Conservation (phyloP, 2,329 filamentous ascomycete genomes). For the Cucurbitaria berberidis region DNA sequence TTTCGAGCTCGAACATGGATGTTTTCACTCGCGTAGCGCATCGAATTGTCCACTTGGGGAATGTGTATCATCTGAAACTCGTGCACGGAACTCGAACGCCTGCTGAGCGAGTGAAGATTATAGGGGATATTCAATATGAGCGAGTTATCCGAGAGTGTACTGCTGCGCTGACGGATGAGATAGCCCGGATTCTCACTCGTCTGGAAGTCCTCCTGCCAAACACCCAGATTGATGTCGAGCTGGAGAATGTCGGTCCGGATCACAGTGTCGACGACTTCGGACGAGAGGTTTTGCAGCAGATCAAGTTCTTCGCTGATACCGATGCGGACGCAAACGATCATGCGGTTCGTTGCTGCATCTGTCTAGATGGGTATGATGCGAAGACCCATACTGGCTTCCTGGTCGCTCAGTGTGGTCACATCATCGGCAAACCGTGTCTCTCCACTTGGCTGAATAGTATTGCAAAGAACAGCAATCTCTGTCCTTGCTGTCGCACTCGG, state of each 20-base stretch:
- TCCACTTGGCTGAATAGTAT: slow-evolving; percentile 18
- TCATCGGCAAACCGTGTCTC: slow-evolving; percentile 16
- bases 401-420: slow-evolving; percentile 14
- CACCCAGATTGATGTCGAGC: slow-evolving; percentile 2
- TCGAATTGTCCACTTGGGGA: not conserved
- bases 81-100: not conserved
- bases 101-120: not conserved
- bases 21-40: not conserved
- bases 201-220: not conserved
- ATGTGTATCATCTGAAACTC: not conserved
- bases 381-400: slow-evolving; percentile 10
- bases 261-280: slow-evolving; percentile 17
- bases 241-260: slow-evolving; percentile 15
- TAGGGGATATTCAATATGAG: no score
- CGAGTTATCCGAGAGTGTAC: not conserved
- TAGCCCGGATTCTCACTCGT: not conserved
- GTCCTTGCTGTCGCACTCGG: slow-evolving; percentile 16
- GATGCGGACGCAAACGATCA: not conserved
- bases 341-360: slow-evolving; percentile 14
- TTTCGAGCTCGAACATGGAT: no score
- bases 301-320: not conserved
- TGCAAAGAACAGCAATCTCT: slow-evolving; percentile 12
- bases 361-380: slow-evolving; percentile 7
- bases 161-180: not conserved
- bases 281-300: not conserved